Evolutionary conservation across 1,284 basidiomycete genomes (phyloP).

Genomic region (Malassezia furfur): DNA sequence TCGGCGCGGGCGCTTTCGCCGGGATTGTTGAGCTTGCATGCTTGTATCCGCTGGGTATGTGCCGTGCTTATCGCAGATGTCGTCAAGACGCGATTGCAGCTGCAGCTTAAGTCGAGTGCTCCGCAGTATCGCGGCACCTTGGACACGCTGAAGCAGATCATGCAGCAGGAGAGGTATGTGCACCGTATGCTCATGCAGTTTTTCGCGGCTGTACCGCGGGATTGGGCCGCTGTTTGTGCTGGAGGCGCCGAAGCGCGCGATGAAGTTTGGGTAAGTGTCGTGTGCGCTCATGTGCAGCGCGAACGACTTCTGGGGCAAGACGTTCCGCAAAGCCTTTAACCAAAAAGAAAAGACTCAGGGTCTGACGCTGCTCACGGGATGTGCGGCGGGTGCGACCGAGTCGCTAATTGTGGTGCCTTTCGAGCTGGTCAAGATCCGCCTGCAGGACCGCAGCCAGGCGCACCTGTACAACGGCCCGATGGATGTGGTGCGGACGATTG

Average conservation of each 20-base stretch:
- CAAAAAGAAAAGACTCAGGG: conserved; percentile 75
- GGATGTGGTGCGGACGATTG: conserved; percentile 64
- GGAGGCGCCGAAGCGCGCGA: conserved; percentile 94
- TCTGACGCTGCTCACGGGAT: conserved; percentile 79
- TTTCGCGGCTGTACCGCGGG: conserved; percentile 79
- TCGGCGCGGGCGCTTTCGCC: conserved; percentile 80
- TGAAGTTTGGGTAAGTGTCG: conserved; percentile 65
- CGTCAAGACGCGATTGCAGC: conserved; percentile 93
- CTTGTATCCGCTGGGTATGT: conserved; percentile 79
- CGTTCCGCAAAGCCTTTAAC: conserved; percentile 53
- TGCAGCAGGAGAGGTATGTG: conserved; percentile 71
- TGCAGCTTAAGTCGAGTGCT: conserved; percentile 65
- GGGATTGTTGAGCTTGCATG: conserved; percentile 74
- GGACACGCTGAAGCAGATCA: conserved; percentile 66
- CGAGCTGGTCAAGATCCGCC: conserved; percentile 87
- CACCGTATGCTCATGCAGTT: conserved; percentile 50
- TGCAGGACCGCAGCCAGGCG: conserved; percentile 54
- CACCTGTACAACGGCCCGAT: conserved; percentile 62
- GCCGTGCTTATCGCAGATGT: conserved; percentile 22
- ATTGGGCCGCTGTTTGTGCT: conserved; percentile 85
- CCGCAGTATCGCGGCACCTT: conserved; percentile 59
- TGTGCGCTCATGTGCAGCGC: conserved; percentile 52
- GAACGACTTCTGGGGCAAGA: conserved; percentile 77
- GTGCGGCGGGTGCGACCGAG: conserved; percentile 88
- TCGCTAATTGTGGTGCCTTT: conserved; percentile 75